Percentiles rank a stretch among this genome's conserved stretches.
These are phyloP conservation scores for Vaccinium macrocarpon DNA, from an alignment of 148 eudicot genomes.

Conservation along the genomic window DNA sequence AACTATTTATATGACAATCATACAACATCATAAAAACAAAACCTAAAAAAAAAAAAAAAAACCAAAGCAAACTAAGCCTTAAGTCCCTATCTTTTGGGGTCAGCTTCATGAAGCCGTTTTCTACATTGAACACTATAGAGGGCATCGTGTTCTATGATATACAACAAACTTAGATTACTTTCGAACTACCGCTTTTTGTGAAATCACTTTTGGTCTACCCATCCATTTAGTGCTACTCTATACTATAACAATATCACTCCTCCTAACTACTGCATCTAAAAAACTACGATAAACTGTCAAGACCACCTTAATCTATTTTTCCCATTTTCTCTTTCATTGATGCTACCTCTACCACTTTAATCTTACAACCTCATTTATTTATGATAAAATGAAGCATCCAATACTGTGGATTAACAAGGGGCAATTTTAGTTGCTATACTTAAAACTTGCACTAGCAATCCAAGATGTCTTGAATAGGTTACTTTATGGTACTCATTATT, in stretches of 20 bases:
- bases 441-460: neutral
- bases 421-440: neutral
- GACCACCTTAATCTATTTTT: neutral
- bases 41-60: neutral
- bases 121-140: neutral
- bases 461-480: neutral
- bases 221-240: neutral
- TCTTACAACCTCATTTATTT: neutral
- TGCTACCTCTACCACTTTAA: neutral
- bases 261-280: neutral
- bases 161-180: neutral
- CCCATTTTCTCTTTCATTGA: neutral
- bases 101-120: neutral
- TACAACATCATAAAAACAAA: neutral
- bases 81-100: conserved; percentile 1
- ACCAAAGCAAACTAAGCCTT: neutral
- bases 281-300: neutral
- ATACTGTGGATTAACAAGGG: neutral
- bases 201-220: neutral
- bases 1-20: neutral
- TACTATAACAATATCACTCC: neutral
- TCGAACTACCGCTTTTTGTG: neutral
- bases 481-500: neutral
- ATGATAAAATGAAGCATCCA: neutral
- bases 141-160: neutral